Evolutionary conservation across 352 stramenopile species (phyloP), one percentile per base, ranked within the genome.

Genomic region (Phytophthora nicotianae): DNA sequence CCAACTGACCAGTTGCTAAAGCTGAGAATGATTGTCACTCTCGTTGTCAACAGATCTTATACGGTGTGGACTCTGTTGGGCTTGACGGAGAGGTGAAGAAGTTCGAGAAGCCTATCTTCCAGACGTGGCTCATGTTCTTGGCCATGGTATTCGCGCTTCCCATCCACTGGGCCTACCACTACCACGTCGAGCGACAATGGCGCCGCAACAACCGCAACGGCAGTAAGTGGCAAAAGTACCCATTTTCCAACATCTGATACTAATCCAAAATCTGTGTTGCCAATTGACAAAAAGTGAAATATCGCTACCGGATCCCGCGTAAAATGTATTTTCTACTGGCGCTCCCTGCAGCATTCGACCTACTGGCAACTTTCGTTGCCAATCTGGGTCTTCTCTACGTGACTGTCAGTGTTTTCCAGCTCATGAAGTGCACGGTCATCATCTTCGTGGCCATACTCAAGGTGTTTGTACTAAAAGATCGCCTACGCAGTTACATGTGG

Each of bases 391-490:
- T 99, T 20, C 75, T 95, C 35, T 98, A 98, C 68, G 75, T 97
- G 16, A 93, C 84, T 3, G 89, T 96, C 43, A 93, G 82, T 60
- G 88, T 96, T 1, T 98, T 95, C 58, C 85, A 95, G 68, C 65
- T 95, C 40, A 89, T 95, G 78, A 95, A 93, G 64, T 93, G 84
- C 75, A 91, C 82, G 5, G 92, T 98, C 46, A 99, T 99, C 73
- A 96, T 99, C 65, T 98, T 99, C 59, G 97, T 98, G 29, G 96
- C 97, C 13, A 67, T 99, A 24, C 89, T 99, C 56, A 99, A 99
- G 65, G 92, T 98, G 20, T 89, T 97, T 48, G 85, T 97, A 19
- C 70, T 99, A 0, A 89, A 91, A 38, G 87, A 98, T 62, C 80
- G 87, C 33, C 79, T 99, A 38, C 69, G 86, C 33, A 84, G 69